Evolutionary conservation across 805 yeast species (phyloP), one percentile per base, ranked within the genome.

Genomic region (Saccharomycopsis javanensis): DNA sequence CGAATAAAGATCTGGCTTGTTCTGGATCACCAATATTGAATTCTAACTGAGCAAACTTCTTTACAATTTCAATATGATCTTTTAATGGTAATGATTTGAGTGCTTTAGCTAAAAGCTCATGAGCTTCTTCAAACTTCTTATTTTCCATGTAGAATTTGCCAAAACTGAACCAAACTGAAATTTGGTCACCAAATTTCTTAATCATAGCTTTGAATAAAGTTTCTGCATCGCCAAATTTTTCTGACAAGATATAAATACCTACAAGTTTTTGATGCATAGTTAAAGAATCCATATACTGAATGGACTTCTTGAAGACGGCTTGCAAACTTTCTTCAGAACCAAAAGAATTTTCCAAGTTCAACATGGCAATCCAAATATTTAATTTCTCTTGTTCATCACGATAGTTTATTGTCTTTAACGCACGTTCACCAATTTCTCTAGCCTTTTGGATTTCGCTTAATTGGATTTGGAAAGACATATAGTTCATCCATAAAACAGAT

Each of bases 401-500:
- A 72, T 83, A 88, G 65, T 81, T 83, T 64, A 94, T 95, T 5
- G 94, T 85, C 73, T 88, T 88, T 67, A 94, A 78, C 2, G 98
- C 99, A 61, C 99, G 81, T 65, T 85, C 87, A 50, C 88, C 97
- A 64, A 94, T 82, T 69, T 88, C 96, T 65, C 99, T 82, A 8
- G 97, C 97, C 71, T 88, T 89, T 38, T 92, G 97, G 59, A 90
- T 75, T 71, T 94, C 99, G 74, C 96, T 87, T 61, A 92, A 76
- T 71, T 91, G 97, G 62, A 94, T 77, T 71, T 91, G 96, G 85
- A 92, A 94, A 3, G 98, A 91, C 97, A 94, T 94, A 72, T 87
- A 94, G 72, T 91, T 88, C 88, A 94, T 92, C 99, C 99, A 94
- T 57, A 89, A 72, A 35, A 91, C 80, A 1, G 99, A 92, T 2